Conservation (phyloP, 225 moss, liverwort and hornwort species). For the Bryum argenteum region DNA sequence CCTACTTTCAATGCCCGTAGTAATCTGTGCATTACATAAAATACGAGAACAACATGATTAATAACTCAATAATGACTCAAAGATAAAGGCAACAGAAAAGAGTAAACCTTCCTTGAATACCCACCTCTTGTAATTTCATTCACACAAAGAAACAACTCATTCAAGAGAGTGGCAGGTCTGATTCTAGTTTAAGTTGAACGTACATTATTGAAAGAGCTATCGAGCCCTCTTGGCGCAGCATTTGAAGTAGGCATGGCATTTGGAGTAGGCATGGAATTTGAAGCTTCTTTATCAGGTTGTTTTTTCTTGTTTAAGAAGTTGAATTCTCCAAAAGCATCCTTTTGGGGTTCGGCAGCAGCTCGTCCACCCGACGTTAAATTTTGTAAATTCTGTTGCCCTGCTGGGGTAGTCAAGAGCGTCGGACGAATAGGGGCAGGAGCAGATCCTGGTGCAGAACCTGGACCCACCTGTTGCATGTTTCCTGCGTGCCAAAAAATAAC, state of each 20-base stretch:
- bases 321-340: constrained; percentile 58
- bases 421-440: constrained; percentile 50
- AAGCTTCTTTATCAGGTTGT: constrained; percentile 43
- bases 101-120: background rate
- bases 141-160: constrained; percentile 22
- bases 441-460: constrained; percentile 43
- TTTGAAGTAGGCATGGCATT: constrained; percentile 31
- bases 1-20: constrained; percentile 55
- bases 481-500: constrained; percentile 30
- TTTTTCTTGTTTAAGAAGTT: constrained; percentile 55
- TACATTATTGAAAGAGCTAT: constrained; percentile 43
- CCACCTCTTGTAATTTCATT: constrained; percentile 9
- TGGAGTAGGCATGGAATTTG: constrained; percentile 36
- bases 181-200: constrained; percentile 1
- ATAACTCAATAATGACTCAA: constrained; percentile 2
- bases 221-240: constrained; percentile 31
- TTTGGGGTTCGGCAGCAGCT: constrained; percentile 37
- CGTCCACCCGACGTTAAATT: constrained; percentile 45
- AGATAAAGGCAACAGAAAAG: constrained; percentile 9
- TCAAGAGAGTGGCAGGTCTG: constrained; percentile 15
- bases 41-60: constrained; percentile 11
- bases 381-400: constrained; percentile 59
- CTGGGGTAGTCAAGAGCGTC: constrained; percentile 56
- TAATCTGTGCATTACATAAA: constrained; percentile 45
- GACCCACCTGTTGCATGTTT: constrained; percentile 45